Evolutionary conservation across 2,329 filamentous ascomycete genomes (phyloP).

Genomic region (Colletotrichum tamarilloi): DNA sequence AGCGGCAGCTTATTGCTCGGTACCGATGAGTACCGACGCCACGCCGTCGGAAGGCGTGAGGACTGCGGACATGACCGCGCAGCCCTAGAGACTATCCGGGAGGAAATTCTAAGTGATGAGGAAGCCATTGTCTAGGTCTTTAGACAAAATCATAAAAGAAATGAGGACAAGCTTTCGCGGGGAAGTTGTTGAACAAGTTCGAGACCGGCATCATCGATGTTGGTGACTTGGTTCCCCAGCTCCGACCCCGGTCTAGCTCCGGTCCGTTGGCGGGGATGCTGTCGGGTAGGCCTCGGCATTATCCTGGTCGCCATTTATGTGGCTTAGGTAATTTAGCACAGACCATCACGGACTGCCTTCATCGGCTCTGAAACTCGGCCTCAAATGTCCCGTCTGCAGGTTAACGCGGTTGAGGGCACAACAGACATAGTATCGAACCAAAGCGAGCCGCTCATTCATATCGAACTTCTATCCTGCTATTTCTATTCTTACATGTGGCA

Average conservation of each 20-base stretch:
- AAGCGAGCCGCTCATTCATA: background rate
- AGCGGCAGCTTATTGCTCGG: constrained; percentile 67
- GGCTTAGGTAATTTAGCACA: constrained; percentile 25
- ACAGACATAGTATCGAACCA: background rate
- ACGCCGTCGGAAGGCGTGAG: constrained; percentile 10
- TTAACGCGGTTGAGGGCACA: background rate
- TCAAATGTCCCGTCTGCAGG: background rate
- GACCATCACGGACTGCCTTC: background rate
- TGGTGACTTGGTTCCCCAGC: constrained; percentile 12
- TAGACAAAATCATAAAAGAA: background rate
- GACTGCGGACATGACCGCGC: background rate
- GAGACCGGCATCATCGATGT: constrained; percentile 6
- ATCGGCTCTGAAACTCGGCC: background rate
- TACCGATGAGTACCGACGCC: constrained; percentile 45
- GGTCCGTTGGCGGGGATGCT: constrained; percentile 33
- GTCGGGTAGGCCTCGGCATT: constrained; percentile 29
- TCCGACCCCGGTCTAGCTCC: constrained; percentile 34
- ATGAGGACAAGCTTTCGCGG: background rate
- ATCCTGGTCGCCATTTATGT: background rate
- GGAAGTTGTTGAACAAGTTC: constrained; percentile 9
- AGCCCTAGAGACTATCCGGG: background rate
- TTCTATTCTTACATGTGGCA: background rate
- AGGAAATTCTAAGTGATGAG: background rate
- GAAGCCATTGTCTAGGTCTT: background rate
- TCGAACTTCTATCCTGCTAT: background rate